Conservation (phyloP, 176 grass and related monocot genomes). For the Carex parvula region DNA sequence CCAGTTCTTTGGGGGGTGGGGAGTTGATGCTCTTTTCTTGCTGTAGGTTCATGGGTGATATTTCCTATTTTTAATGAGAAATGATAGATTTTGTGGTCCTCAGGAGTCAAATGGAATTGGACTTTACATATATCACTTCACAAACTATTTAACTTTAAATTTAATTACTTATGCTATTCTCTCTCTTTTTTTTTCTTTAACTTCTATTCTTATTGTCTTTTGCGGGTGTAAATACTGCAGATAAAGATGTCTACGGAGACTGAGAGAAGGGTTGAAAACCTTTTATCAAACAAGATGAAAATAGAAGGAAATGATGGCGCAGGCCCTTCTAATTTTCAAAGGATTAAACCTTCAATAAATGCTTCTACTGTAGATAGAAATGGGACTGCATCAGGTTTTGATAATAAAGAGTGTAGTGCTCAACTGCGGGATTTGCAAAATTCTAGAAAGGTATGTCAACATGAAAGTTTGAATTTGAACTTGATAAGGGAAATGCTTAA, state of each 20-base stretch:
- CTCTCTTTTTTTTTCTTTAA: neutral
- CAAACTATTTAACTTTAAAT: neutral
- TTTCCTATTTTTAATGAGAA: neutral
- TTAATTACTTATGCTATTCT: neutral
- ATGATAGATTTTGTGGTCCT: neutral
- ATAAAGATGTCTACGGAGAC: conserved; percentile 96
- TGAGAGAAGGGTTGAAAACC: conserved; percentile 76
- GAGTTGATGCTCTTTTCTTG: neutral
- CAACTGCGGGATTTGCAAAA: conserved; percentile 78
- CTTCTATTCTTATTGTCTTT: conserved; percentile 27
- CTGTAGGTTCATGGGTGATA: neutral
- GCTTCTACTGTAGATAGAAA: conserved; percentile 25
- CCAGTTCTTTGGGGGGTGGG: neutral
- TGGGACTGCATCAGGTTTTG: conserved; percentile 39
- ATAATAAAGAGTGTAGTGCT: conserved; percentile 59
- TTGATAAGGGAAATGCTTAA: neutral
- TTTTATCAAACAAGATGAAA: conserved; percentile 54
- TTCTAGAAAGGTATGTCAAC: conserved; percentile 60
- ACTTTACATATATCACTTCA: neutral
- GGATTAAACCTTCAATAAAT: conserved; percentile 30
- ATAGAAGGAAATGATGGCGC: conserved; percentile 41
- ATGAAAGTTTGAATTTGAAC: conserved; percentile 13
- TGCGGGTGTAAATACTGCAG: conserved; percentile 39
- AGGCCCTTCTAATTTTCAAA: conserved; percentile 38
- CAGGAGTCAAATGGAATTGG: neutral